Conservation (phyloP, 495 filamentous ascomycete genomes). For the Penicilliopsis zonata region DNA sequence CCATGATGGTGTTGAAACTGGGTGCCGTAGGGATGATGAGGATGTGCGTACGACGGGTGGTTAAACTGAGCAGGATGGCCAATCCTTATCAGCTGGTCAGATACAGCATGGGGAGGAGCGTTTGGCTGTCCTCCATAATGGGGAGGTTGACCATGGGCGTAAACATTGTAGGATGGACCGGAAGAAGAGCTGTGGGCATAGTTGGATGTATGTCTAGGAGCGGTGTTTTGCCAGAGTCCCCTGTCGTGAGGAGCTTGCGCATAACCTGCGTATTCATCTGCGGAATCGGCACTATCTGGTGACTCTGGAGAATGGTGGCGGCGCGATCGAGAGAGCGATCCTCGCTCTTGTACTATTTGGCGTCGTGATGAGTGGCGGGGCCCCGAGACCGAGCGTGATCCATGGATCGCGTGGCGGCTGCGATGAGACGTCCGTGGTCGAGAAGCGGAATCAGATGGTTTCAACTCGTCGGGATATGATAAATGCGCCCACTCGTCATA, state of each 20-base stretch:
- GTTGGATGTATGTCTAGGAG: slow-evolving; percentile 16
- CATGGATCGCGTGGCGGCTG: slow-evolving; percentile 21
- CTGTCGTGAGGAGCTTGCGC: slow-evolving; percentile 23
- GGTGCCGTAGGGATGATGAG: slow-evolving; percentile 22
- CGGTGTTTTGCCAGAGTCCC: slow-evolving; percentile 22
- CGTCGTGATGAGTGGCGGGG: slow-evolving; percentile 30
- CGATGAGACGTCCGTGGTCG: slow-evolving; percentile 43
- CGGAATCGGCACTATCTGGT: slow-evolving; percentile 42
- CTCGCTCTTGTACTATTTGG: slow-evolving; percentile 26
- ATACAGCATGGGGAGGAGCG: slow-evolving; percentile 18
- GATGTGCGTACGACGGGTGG: slow-evolving; percentile 23
- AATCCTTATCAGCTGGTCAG: slow-evolving; percentile 29
- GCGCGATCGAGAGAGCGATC: slow-evolving; percentile 24
- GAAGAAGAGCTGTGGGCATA: slow-evolving; percentile 39
- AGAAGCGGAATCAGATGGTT: slow-evolving; percentile 76
- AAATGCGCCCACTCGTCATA: slow-evolving; percentile 42
- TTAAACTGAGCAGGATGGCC: slow-evolving; percentile 24
- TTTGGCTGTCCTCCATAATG: slow-evolving; percentile 15
- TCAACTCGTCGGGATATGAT: slow-evolving; percentile 52
- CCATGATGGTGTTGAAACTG: slow-evolving; percentile 25
- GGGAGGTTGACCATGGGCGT: slow-evolving; percentile 15
- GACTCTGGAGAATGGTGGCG: slow-evolving; percentile 39
- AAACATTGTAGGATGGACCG: slow-evolving; percentile 24
- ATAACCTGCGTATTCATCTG: slow-evolving; percentile 34
- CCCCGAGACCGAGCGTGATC: slow-evolving; percentile 28